These are phyloP conservation scores for Cadophora gregata DNA, from an alignment of 2,329 filamentous ascomycete species.

Conservation along the genomic window DNA sequence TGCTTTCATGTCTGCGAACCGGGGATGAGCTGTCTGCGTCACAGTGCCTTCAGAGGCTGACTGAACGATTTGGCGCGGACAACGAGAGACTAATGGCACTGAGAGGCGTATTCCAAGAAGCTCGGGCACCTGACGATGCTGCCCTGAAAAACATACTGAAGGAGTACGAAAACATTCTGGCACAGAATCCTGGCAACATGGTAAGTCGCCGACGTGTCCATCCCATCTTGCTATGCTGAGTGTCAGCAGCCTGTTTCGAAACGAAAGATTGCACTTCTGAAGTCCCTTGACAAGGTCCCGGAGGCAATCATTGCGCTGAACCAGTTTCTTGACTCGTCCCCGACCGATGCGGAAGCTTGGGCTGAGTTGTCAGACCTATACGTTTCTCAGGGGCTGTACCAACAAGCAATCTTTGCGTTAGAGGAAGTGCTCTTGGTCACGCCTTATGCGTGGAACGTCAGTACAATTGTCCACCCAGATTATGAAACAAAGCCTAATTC, in stretches of 20 bases:
- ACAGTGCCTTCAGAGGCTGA: constrained; percentile 75
- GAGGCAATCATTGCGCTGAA: constrained; percentile 80
- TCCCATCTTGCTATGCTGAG: constrained; percentile 42
- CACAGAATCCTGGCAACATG: constrained; percentile 78
- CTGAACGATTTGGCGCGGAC: constrained; percentile 77
- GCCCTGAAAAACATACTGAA: constrained; percentile 73
- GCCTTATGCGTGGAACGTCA: constrained; percentile 94
- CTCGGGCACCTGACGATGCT: constrained; percentile 69
- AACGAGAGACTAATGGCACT: constrained; percentile 90
- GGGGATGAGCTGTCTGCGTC: constrained; percentile 82
- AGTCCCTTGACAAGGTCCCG: constrained; percentile 69
- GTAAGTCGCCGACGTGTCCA: constrained; percentile 50
- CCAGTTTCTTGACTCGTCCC: constrained; percentile 78
- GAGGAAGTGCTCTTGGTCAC: constrained; percentile 88
- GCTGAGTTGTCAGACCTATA: constrained; percentile 90
- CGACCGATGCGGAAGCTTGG: constrained; percentile 94
- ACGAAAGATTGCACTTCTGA: constrained; percentile 79
- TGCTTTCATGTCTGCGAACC: constrained; percentile 82
- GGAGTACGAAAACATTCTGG: constrained; percentile 78
- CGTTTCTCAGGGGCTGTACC: constrained; percentile 75
- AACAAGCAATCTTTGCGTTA: constrained; percentile 84
- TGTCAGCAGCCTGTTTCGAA: constrained; percentile 76
- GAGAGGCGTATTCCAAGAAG: constrained; percentile 83
- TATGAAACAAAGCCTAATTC: constrained; percentile 39
- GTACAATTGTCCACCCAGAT: constrained; percentile 43